Evolutionary conservation across 805 yeast species (phyloP).

Genomic region (Candida tammaniensis): DNA sequence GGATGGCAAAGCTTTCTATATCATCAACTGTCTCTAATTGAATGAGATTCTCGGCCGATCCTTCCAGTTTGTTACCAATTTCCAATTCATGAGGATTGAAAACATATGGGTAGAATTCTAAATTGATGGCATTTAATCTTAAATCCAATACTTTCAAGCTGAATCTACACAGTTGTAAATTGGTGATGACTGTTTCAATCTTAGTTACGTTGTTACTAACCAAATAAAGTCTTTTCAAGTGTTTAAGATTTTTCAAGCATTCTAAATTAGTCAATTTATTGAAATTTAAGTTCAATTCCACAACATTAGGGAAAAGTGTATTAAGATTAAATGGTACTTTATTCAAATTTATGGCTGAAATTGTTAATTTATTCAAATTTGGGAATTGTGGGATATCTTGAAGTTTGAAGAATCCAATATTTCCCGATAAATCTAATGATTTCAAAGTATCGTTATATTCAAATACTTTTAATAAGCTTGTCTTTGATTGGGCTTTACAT

Average conservation of each 20-base stretch:
- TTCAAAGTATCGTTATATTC: constrained; percentile 22
- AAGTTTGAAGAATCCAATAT: constrained; percentile 16
- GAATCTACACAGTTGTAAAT: constrained; percentile 27
- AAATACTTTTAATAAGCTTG: constrained; percentile 17
- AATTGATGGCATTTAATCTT: constrained; percentile 48
- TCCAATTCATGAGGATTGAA: constrained; percentile 46
- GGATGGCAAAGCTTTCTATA: constrained; percentile 49
- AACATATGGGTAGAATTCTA: constrained; percentile 50
- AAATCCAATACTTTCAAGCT: constrained; percentile 42
- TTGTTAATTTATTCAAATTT: constrained; percentile 36
- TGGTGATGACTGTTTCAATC: constrained; percentile 29
- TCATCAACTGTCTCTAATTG: constrained; percentile 49
- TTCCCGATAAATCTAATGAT: constrained; percentile 42
- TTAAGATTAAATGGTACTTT: constrained; percentile 26
- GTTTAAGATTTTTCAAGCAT: constrained; percentile 29
- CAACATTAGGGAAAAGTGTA: constrained; percentile 43
- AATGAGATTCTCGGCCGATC: constrained; percentile 25
- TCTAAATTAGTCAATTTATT: constrained; percentile 38
- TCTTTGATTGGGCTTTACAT: constrained; percentile 32
- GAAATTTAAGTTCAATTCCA: constrained; percentile 50
- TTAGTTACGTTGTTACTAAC: constrained; percentile 45
- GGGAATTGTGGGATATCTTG: constrained; percentile 19
- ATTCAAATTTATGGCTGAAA: constrained; percentile 47
- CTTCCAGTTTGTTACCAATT: constrained; percentile 11
- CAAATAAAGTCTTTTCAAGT: constrained; percentile 38